Percentiles rank a stretch among this genome's conserved stretches.
phyloP scores from a whole-genome alignment of 768 basidiomycete genomes.

The Infundibulicybe gibba region DNA sequence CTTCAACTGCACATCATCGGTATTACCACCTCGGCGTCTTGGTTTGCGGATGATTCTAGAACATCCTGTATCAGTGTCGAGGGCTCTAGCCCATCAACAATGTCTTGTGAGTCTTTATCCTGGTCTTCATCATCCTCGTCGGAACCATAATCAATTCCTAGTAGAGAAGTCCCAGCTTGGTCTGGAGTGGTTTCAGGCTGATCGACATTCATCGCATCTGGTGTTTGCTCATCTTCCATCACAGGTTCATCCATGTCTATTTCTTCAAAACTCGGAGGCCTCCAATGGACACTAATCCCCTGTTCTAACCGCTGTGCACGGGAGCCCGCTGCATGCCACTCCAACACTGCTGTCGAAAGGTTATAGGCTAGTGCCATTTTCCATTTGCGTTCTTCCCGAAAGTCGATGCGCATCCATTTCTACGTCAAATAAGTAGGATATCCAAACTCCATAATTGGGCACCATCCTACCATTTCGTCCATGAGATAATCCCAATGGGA shows the following conservation, averaged over 20 bases:
- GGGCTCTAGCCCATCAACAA: conserved; percentile 61
- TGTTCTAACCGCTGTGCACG: conserved; percentile 57
- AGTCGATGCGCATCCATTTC: conserved; percentile 98
- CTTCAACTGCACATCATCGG: conserved; percentile 27
- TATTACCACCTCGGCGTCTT: conserved; percentile 18
- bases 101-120: conserved; percentile 47
- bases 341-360: conserved; percentile 75
- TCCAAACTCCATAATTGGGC: background rate
- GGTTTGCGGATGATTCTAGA: conserved; percentile 30
- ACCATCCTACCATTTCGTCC: conserved; percentile 83
- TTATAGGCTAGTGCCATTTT: conserved; percentile 83
- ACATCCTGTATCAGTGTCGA: conserved; percentile 54
- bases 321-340: conserved; percentile 81
- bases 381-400: conserved; percentile 92
- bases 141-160: conserved; percentile 54
- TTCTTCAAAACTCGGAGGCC: conserved; percentile 36
- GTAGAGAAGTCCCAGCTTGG: conserved; percentile 24
- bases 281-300: conserved; percentile 72
- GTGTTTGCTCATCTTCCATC: no score
- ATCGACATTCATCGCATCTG: conserved; percentile 12
- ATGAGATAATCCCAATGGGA: conserved; percentile 94
- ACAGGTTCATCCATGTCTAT: background rate
- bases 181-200: conserved; percentile 15
- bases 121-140: conserved; percentile 68
- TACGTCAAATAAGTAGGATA: conserved; percentile 22